phyloP scores from a whole-genome alignment of 495 filamentous ascomycete genomes.

The Hyaloscypha finlandica region DNA sequence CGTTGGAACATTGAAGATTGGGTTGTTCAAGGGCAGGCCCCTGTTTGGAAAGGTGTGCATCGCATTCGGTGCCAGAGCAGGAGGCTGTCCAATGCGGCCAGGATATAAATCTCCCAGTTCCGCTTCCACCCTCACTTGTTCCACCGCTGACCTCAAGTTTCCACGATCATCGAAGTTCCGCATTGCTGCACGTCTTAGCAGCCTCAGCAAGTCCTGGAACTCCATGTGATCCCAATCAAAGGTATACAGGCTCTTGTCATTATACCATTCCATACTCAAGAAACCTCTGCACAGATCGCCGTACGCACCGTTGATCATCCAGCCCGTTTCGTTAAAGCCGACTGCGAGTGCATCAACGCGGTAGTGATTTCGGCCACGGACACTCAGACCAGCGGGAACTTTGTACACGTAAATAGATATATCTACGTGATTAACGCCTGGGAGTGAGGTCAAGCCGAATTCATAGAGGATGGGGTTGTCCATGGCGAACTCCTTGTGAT shows the following conservation, averaged over 20 bases:
- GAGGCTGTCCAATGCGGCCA: too few species aligned
- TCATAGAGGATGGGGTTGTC: too few species aligned
- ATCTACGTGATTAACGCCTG: not conserved
- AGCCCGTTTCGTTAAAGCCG: not conserved
- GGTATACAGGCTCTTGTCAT: not conserved
- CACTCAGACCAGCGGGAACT: not conserved
- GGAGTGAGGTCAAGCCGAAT: too few species aligned
- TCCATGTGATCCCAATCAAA: not conserved
- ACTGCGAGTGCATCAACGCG: not conserved
- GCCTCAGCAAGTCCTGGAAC: not conserved
- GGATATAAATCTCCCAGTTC: not conserved
- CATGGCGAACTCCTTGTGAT: too few species aligned
- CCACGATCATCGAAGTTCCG: not conserved
- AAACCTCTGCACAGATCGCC: not conserved
- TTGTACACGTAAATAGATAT: not conserved
- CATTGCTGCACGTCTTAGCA: not conserved
- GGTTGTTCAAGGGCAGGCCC: too few species aligned
- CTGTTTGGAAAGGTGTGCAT: too few species aligned
- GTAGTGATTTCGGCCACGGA: not conserved
- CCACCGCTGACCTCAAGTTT: not conserved
- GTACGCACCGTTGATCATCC: not conserved
- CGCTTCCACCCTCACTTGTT: not conserved
- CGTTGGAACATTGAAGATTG: too few species aligned
- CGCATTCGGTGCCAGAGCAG: too few species aligned
- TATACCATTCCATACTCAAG: not conserved